Evolutionary conservation across 2,329 filamentous ascomycete genomes (phyloP), one percentile per base, ranked within the genome.

Genomic region (Colletotrichum karsti): DNA sequence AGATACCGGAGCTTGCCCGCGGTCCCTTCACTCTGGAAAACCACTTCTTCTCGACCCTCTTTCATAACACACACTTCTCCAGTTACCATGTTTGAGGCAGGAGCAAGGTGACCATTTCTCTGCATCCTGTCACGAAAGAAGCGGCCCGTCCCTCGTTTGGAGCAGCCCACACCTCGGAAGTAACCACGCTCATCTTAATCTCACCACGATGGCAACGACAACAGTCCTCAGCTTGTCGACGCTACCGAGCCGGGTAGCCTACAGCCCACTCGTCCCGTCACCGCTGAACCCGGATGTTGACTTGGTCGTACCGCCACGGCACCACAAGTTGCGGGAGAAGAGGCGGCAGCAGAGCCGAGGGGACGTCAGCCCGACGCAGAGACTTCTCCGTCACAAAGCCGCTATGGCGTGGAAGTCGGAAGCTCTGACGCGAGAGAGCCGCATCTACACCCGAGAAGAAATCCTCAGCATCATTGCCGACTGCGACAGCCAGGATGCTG

Each of bases 321-420:
- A 37, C 69, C 70, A 54, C 50, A 72, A 15, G 67, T 69, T 44
- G 61, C 70, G 57, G 30, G 66, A 61, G 30, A 70, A 60, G 58
- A 63, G 66, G 12, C 55, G 63, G 41, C 51, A 69, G 57, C 71
- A 73, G 56, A 30, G 39, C 46, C 58, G 59, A 26, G 67, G 69
- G 41, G 73, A 74, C 22, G 71, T 77, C 58, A 83, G 82, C 64
- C 81, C 82, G 22, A 79, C 80, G 1, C 76, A 84, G 70, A 75
- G 74, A 30, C 72, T 84, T 18, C 77, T 84, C 63, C 76, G 82
- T 28, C 75, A 78, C 63, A 83, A 83, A 69, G 83, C 81, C 2
- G 80, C 79, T 5, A 74, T 75, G 59, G 82, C 81, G 6, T 83
- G 81, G 80, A 76, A 74, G 18, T 77, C 76, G 33, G 62, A 69